Percentiles rank a stretch among this genome's conserved stretches.
Conservation (phyloP, 176 grass and related monocot genomes). For the Poa annua region DNA sequence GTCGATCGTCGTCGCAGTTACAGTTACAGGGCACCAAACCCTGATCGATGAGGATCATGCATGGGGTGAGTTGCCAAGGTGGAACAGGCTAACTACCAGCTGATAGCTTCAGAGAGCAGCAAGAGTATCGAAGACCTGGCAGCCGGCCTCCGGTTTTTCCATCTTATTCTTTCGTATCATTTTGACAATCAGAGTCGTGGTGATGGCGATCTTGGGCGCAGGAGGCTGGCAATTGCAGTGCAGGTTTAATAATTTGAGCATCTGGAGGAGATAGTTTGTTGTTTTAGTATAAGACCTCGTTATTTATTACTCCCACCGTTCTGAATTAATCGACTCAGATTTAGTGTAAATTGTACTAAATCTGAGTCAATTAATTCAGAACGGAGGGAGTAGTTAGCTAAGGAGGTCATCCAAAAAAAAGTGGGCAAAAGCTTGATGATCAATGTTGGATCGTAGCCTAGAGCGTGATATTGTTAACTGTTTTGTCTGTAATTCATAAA, state of each 20-base stretch:
- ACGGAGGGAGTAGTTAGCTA: too few species aligned
- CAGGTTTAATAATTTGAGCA: not conserved
- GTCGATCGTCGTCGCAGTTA: not conserved
- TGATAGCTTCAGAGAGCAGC: conserved; percentile 46
- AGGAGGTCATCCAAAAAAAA: conserved; percentile 6
- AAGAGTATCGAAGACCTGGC: conserved; percentile 16
- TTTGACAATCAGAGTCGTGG: conserved; percentile 31
- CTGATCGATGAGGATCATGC: not conserved
- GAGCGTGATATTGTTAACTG: not conserved
- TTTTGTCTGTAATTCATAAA: not conserved
- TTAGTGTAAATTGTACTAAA: too few species aligned
- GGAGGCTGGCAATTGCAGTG: not conserved
- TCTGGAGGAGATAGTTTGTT: conserved; percentile 14
- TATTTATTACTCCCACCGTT: too few species aligned
- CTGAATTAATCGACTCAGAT: too few species aligned
- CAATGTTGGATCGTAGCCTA: not conserved
- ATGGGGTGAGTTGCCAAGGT: conserved; percentile 50
- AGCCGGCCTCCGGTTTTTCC: not conserved
- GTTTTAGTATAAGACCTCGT: not conserved
- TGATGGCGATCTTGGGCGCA: conserved; percentile 44
- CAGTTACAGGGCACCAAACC: conserved; percentile 58
- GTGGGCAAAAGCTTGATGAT: not conserved
- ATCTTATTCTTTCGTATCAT: not conserved
- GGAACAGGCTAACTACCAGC: conserved; percentile 51
- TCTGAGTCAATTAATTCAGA: too few species aligned